Evolutionary conservation across 1,284 basidiomycete genomes (phyloP).

Genomic region (Apiotrichum porosum): DNA sequence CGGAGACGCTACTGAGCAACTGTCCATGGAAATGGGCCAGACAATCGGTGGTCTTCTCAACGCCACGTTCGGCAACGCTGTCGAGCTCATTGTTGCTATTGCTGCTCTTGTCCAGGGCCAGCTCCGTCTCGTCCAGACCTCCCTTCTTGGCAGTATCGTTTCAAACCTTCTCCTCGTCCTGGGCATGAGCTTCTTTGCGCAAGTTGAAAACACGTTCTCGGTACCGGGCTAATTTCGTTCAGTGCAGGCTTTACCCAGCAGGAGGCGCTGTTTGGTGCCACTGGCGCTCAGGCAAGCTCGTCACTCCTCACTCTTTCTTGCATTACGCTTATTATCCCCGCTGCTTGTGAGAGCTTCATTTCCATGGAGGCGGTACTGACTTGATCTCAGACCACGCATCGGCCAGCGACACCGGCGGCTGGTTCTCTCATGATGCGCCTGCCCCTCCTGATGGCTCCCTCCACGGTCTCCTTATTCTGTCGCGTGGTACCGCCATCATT

Average conservation of each 20-base stretch:
- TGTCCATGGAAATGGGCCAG: slow-evolving; percentile 70
- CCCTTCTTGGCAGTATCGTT: slow-evolving; percentile 59
- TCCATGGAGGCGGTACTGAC: slow-evolving; percentile 1
- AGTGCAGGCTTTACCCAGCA: slow-evolving; percentile 57
- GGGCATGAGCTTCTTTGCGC: slow-evolving; percentile 81
- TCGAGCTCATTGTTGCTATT: slow-evolving; percentile 74
- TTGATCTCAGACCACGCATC: slow-evolving; percentile 32
- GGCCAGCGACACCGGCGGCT: slow-evolving; percentile 17
- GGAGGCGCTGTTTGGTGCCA: slow-evolving; percentile 71
- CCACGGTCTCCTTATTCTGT: slow-evolving; percentile 66
- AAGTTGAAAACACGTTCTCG: slow-evolving; percentile 26
- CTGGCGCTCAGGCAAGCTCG: slow-evolving; percentile 73
- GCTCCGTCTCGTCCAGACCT: slow-evolving; percentile 83
- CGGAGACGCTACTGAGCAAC: slow-evolving; percentile 81
- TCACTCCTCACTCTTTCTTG: slow-evolving; percentile 81
- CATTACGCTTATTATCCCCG: slow-evolving; percentile 87
- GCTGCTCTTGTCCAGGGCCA: slow-evolving; percentile 78
- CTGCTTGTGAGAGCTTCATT: slow-evolving; percentile 60
- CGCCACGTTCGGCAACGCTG: slow-evolving; percentile 59
- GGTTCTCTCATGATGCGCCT: slow-evolving; percentile 7
- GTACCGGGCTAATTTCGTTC: neutral
- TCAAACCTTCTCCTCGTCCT: slow-evolving; percentile 85
- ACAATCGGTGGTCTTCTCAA: slow-evolving; percentile 81
- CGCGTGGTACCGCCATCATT: slow-evolving; percentile 76
- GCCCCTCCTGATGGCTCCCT: slow-evolving; percentile 38